Base-by-base conservation (phyloP, 2,329 filamentous ascomycete genomes). In the Uncinocarpus reesii region DNA sequence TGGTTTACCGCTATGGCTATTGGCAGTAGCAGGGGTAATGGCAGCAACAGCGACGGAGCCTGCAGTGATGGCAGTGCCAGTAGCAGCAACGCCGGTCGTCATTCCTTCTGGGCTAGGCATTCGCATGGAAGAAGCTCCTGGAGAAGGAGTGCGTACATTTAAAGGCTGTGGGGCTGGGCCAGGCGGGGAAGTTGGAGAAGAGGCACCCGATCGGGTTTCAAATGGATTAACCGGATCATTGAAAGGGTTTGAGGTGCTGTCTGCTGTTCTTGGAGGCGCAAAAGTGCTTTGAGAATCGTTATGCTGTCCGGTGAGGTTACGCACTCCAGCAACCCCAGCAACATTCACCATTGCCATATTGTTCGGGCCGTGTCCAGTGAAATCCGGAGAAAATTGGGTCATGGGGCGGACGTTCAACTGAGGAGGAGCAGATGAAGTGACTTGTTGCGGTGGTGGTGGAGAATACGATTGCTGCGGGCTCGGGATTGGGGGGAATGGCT, bases 391-490 rank as follows among this genome's bases (percentile, higher is more conserved):
- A 67, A 95, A 89, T 59, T 92, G 81, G 34, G 86, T 90, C 42
- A 92, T 78, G 2, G 88, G 88, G 42, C 87, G 83, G 47, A 95
- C 74, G 60, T 86, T 93, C 52, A 95, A 75, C 53, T 83, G 83
- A n/a, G 88, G 87, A 37, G 88, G 81, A 28, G 71, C 76, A 24
- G 73, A 52, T 52, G 62, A 57, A 52, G 63, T 57, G 55, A 24
- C 58, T 52, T 32, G 61, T 58, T 41, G 60, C 56, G 23, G 51
- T 46, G 49, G 52, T 57, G 36, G 58, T 60, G 49, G 61, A 62
- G 32, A 20, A 48, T 42, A 43, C 31, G 38, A 18, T 34, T 23
- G 13, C 15, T 28, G 32, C 10, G 23, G 13, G 15, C 21, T 21
- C 4, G 16, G 32, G 16, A 23, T 29, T 16, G 35, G 44, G 2